phyloP scores from a whole-genome alignment of 1,284 basidiomycete genomes.

The Puccinia hordei region DNA sequence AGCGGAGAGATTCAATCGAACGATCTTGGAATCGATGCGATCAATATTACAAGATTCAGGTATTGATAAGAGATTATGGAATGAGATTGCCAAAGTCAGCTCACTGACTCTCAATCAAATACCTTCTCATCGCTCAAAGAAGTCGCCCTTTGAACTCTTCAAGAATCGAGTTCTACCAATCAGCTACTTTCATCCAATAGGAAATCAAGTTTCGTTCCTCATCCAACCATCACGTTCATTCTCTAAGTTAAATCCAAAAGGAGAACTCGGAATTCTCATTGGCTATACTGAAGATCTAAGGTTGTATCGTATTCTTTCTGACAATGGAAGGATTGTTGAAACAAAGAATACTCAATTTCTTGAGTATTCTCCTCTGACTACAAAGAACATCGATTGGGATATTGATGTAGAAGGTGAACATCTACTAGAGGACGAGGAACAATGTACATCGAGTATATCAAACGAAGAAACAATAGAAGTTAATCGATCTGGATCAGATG shows the following conservation, averaged over 20 bases:
- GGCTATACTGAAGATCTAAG: background rate
- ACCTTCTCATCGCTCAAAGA: background rate
- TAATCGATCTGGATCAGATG: no score
- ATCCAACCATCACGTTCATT: background rate
- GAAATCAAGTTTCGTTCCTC: background rate
- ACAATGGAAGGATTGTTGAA: background rate
- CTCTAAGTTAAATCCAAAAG: background rate
- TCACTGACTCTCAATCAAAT: background rate
- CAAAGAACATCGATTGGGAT: background rate
- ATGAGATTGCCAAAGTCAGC: background rate
- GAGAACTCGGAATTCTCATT: background rate
- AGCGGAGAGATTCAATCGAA: no score
- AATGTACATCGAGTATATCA: background rate
- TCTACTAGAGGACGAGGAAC: background rate
- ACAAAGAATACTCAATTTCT: background rate
- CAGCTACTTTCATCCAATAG: conserved; percentile 8
- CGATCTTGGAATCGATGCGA: background rate
- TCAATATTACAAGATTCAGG: background rate
- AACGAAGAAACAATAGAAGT: no score
- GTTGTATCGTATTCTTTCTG: background rate
- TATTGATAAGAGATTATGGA: background rate
- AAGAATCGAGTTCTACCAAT: background rate
- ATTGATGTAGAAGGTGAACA: background rate
- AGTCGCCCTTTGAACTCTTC: conserved; percentile 9
- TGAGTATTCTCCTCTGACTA: background rate